Conservation (phyloP, 768 basidiomycete genomes). For the Rhizopogon vinicolor region DNA sequence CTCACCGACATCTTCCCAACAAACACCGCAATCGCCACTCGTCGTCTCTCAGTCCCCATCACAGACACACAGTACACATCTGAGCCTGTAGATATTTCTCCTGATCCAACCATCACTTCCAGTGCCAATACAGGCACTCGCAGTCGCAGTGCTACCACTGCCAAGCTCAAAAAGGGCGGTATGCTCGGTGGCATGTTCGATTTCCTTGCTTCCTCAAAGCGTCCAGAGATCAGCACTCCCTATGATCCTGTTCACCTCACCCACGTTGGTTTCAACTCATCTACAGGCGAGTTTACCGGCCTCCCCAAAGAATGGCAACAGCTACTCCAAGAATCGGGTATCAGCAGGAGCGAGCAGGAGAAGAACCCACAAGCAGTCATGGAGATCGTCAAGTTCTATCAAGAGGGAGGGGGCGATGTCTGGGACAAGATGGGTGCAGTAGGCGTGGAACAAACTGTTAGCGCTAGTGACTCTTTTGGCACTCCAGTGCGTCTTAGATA, state of each 20-base stretch:
- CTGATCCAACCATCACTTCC: slow-evolving; percentile 10
- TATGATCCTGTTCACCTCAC: slow-evolving; percentile 99
- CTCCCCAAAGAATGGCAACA: slow-evolving; percentile 99
- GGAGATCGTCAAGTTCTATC: slow-evolving; percentile 99
- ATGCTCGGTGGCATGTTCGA: slow-evolving; percentile 63
- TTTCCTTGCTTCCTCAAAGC: slow-evolving; percentile 59
- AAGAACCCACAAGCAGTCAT: slow-evolving; percentile 97
- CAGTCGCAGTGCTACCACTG: slow-evolving; percentile 38
- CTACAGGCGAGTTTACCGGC: slow-evolving; percentile 97
- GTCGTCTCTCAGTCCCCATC: slow-evolving; percentile 49
- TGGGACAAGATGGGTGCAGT: slow-evolving; percentile 84
- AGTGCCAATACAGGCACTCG: slow-evolving; percentile 24
- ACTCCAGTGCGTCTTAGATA: slow-evolving; percentile 44
- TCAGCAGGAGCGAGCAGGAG: slow-evolving; percentile 91
- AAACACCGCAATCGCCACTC: slow-evolving; percentile 35
- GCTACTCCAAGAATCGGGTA: slow-evolving; percentile 91
- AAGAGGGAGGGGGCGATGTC: slow-evolving; percentile 75
- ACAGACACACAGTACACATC: slow-evolving; percentile 18
- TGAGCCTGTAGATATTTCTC: slow-evolving; percentile 18
- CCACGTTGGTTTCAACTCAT: slow-evolving; percentile 98
- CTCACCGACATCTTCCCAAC: slow-evolving; percentile 67
- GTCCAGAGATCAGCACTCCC: slow-evolving; percentile 89
- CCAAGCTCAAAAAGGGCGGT: slow-evolving; percentile 52
- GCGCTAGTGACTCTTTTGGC: slow-evolving; percentile 46
- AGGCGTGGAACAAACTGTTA: slow-evolving; percentile 22